These are phyloP conservation scores for Alternaria consortialis DNA, from an alignment of 2,329 filamentous ascomycete genomes.

Conservation along the genomic window DNA sequence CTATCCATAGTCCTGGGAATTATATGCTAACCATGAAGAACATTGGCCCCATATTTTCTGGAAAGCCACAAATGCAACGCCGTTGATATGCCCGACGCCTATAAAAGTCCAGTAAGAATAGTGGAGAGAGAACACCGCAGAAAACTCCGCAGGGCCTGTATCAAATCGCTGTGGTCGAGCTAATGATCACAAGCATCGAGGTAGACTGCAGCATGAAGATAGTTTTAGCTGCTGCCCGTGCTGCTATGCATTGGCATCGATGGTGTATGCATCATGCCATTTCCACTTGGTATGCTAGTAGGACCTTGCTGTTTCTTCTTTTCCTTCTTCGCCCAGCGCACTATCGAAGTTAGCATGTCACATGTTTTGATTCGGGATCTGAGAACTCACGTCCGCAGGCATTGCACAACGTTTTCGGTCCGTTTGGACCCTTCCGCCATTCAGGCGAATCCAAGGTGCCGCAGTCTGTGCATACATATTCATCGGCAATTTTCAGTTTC, in stretches of 20 bases:
- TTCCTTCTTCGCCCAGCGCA: constrained; percentile 74
- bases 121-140: background rate
- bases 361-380: background rate
- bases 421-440: constrained; percentile 92
- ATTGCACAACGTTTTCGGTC: constrained; percentile 95
- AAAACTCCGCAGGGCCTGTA: background rate
- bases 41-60: background rate
- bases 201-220: background rate
- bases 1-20: constrained; percentile 8
- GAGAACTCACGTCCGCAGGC: constrained; percentile 80
- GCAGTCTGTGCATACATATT: constrained; percentile 96
- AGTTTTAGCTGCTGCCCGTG: constrained; percentile 39
- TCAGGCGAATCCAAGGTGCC: constrained; percentile 94
- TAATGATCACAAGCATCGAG: background rate
- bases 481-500: constrained; percentile 81
- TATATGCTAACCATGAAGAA: constrained; percentile 7
- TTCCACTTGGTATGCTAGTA: constrained; percentile 23
- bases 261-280: constrained; percentile 31
- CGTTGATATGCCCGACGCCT: constrained; percentile 12
- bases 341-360: constrained; percentile 46
- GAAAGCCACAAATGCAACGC: constrained; percentile 8
- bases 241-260: constrained; percentile 41
- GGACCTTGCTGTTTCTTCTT: constrained; percentile 68
- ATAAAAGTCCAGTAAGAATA: background rate
- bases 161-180: background rate